Conservation (phyloP, 2,329 filamentous ascomycete species). For the Emergomyces pasteurianus region DNA sequence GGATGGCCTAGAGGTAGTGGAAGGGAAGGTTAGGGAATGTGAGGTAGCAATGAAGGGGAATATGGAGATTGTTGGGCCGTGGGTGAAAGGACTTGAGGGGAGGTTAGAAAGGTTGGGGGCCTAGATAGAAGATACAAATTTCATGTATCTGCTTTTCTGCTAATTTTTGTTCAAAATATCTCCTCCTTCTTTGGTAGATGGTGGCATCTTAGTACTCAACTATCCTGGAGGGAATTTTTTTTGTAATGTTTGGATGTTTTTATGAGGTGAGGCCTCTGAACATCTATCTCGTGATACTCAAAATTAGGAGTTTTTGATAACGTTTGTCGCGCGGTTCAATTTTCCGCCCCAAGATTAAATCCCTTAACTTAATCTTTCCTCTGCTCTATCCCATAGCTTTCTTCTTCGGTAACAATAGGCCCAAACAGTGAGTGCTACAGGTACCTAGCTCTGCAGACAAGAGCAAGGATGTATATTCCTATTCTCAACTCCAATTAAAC, state of each 20-base stretch:
- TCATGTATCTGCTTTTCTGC: not conserved
- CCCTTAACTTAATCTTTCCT: too few relatives aligned
- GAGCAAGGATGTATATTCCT: too few relatives aligned
- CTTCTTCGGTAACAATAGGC: not conserved
- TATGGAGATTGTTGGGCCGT: conserved; percentile 71
- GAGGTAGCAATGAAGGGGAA: conserved; percentile 64
- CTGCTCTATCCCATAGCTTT: too few relatives aligned
- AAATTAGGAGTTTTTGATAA: too few relatives aligned
- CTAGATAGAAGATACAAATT: conserved; percentile 8
- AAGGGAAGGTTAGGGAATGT: conserved; percentile 58
- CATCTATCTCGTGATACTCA: not conserved
- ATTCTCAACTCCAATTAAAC: too few relatives aligned
- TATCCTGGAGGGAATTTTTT: too few relatives aligned
- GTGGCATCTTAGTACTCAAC: too few relatives aligned
- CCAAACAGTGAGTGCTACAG: too few relatives aligned
- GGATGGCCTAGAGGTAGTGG: conserved; percentile 66
- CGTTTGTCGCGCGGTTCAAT: too few relatives aligned
- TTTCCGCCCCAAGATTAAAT: too few relatives aligned
- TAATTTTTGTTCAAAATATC: not conserved
- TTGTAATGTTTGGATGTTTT: not conserved
- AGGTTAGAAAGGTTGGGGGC: conserved; percentile 54
- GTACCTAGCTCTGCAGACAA: too few relatives aligned
- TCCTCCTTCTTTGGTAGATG: not conserved
- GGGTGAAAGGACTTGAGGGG: conserved; percentile 77
- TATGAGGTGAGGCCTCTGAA: not conserved